Evolutionary conservation across 1,284 basidiomycete genomes (phyloP), one percentile per base, ranked within the genome.

Genomic region (Papiliotrema laurentii): DNA sequence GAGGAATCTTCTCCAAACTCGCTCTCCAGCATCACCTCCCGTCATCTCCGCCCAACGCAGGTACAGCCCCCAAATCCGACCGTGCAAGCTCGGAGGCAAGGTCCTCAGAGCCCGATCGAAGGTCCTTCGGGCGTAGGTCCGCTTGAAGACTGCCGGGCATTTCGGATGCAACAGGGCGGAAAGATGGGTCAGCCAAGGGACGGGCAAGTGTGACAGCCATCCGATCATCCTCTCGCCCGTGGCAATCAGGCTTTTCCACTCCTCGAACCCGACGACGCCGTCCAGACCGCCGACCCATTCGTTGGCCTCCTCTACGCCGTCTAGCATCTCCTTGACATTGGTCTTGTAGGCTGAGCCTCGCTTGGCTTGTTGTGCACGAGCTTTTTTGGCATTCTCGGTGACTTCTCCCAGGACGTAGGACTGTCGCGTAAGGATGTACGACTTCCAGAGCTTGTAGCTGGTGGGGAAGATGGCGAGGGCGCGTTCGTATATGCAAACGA

Each of bases 31-130:
- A 43, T 83, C 75, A n/a, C 91, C 90, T 49, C 89, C 89, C 64
- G 81, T 82, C 25, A 78, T 71, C 76, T 96, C 90, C 2, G 93
- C 87, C 91, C 92, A 97, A 7, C 87, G 78, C n/a, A 99, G 81
- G 71, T 97, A 98, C 43, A 88, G 80, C 19, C 87, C 83, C 96
- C 96, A 99, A 56, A 98, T 82, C 34, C 92, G 85, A 14, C 83
- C 82, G 68, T 99, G 96, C n/a, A 97, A 78, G 40, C 90, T 92
- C 4, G 91, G 92, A 5, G 92, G 89, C 5, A 99, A 81, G 0
- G 93, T 93, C 43, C 96, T 85, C 25, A 99, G 76, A 1, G 94
- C 90, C 45, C 96, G 85, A 75, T 99, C 96, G 66, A 89, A 98
- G 0, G 93, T 96, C 55, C 85, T 81, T 18, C 94, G 83, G 5